Evolutionary conservation across 495 filamentous ascomycete genomes (phyloP).

Genomic region (Echria macrotheca): DNA sequence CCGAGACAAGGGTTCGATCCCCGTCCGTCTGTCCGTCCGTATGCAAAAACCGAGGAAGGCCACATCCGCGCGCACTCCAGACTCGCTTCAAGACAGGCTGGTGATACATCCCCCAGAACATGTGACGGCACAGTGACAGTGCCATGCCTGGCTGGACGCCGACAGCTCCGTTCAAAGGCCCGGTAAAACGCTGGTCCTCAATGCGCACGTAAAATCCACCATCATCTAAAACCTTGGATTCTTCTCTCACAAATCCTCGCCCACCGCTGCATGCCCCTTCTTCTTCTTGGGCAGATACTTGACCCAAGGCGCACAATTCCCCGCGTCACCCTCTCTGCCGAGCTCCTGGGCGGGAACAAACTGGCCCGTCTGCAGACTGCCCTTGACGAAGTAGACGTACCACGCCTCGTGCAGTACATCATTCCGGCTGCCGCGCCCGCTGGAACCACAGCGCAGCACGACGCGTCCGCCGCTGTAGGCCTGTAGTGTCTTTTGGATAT

Average conservation of each 20-base stretch:
- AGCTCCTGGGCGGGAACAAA: constrained; percentile 54
- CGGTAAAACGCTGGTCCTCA: too few species aligned
- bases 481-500: constrained; percentile 61
- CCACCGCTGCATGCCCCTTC: constrained; percentile 9
- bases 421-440: constrained; percentile 23
- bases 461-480: constrained; percentile 59
- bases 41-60: too few species aligned
- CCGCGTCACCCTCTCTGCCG: constrained; percentile 29
- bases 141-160: too few species aligned
- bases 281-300: constrained; percentile 36
- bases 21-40: too few species aligned
- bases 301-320: constrained; percentile 33
- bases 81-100: too few species aligned
- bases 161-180: too few species aligned
- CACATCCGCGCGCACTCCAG: too few species aligned
- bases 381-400: constrained; percentile 79
- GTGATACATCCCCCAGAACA: too few species aligned
- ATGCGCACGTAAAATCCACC: too few species aligned
- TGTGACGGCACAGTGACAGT: too few species aligned
- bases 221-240: too few species aligned
- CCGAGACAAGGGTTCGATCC: too few species aligned
- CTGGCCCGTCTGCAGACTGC: constrained; percentile 66
- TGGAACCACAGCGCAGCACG: constrained; percentile 62
- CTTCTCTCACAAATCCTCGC: constrained; percentile 10
- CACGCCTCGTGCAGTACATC: constrained; percentile 68